Conservation (phyloP, 176 grass and related monocot species). For the Ensete glaucum region DNA sequence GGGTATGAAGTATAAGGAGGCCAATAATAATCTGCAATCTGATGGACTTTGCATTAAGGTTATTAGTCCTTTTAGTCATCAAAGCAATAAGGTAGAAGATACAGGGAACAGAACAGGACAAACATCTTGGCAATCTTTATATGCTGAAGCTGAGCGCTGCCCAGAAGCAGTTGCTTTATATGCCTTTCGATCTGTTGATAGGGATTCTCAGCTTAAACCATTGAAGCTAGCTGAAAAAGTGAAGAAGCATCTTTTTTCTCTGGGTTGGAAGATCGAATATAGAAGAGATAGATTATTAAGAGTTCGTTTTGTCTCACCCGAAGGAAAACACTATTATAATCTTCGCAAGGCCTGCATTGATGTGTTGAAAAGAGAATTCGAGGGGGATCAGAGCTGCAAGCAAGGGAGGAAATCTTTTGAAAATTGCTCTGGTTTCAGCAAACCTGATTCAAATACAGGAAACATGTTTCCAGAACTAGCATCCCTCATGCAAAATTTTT, state of each 20-base stretch:
- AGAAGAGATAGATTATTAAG: slow-evolving; percentile 18
- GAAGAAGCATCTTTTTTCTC: slow-evolving; percentile 56
- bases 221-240: slow-evolving; percentile 20
- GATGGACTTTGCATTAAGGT: background rate
- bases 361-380: slow-evolving; percentile 14
- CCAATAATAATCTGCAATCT: background rate
- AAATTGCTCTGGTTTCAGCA: no score
- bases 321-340: slow-evolving; percentile 39
- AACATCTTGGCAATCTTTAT: slow-evolving; percentile 27
- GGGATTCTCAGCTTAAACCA: slow-evolving; percentile 16
- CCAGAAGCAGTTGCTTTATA: slow-evolving; percentile 28
- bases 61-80: background rate
- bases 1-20: background rate
- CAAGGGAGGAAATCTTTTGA: no score
- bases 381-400: slow-evolving; percentile 15
- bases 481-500: no score
- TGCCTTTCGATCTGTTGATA: slow-evolving; percentile 5
- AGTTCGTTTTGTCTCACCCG: slow-evolving; percentile 38
- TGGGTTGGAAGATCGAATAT: slow-evolving; percentile 55
- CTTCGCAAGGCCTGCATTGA: slow-evolving; percentile 25
- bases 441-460: no score
- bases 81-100: background rate
- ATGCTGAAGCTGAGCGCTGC: slow-evolving; percentile 38
- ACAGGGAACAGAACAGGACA: background rate
- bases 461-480: no score